Base-by-base conservation (phyloP, 768 basidiomycete species). In the Asterophora parasitica region DNA sequence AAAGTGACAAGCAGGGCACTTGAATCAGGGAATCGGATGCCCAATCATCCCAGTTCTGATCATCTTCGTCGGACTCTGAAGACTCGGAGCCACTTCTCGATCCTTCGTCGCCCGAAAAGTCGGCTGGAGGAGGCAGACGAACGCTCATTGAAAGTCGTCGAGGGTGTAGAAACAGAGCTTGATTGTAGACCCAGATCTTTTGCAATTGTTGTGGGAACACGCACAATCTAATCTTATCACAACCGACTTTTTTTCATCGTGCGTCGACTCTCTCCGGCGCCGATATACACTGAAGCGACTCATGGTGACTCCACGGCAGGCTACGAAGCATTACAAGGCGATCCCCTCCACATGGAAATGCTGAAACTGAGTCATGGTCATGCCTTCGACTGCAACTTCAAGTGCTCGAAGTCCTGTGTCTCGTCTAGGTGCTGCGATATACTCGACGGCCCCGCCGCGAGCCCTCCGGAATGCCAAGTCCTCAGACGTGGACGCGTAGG, bases 41-140 rank as follows among this genome's bases (percentile, higher is more conserved):
- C 88, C 88, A 91, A 59, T 89, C 89, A 40, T 86, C 84, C 74
- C 83, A 90, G 44, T 73, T 82, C 52, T 86, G 70, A 32, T 89
- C 84, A 12, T 73, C 66, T 9, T 70, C 70, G 41, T 66, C 66
- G 17, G 64, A 63, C 5, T 63, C 66, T 30, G 66, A 72, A 20
- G 58, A 56, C 30, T 38, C 56, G 10, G 63, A 65, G 10, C 61
- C 58, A 39, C 37, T 57, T 31, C 47, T 48, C 27, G 60, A 65
- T 16, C 63, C 65, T 17, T 46, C 40, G 39, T 55, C 51, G 49
- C 44, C 44, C 17, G 40, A 20, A 16, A 58, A 53, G 30, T 64
- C 63, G 10, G 58, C 43, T 36, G 58, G 46, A 26, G 65, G 65
- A 45, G 67, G 68, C 17, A 73, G 59, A 44, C 56, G 69, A 44